phyloP scores from a whole-genome alignment of 2,329 filamentous ascomycete genomes.

The Fusarium nodosum region DNA sequence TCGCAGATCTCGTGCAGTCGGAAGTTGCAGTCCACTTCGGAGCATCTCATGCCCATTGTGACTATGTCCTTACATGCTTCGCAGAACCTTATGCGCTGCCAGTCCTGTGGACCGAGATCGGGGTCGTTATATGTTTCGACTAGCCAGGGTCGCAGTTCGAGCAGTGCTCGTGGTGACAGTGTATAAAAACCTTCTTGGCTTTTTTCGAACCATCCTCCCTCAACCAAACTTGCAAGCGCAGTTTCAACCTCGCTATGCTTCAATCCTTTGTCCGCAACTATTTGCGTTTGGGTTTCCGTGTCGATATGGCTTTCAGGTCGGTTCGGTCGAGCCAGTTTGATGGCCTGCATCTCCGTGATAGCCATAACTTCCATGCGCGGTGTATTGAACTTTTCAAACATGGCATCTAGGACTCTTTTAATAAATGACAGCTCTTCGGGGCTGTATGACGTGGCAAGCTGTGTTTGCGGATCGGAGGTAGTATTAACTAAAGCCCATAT shows the following conservation, averaged over 20 bases:
- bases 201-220: constrained; percentile 87
- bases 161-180: constrained; percentile 80
- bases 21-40: constrained; percentile 74
- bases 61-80: constrained; percentile 91
- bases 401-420: constrained; percentile 86
- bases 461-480: constrained; percentile 85
- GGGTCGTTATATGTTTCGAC: constrained; percentile 90
- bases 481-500: constrained; percentile 90
- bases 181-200: constrained; percentile 79
- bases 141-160: constrained; percentile 89
- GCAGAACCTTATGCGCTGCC: constrained; percentile 86
- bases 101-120: constrained; percentile 69
- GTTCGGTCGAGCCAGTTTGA: constrained; percentile 73
- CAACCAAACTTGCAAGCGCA: constrained; percentile 76
- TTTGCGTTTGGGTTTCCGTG: constrained; percentile 54
- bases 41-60: constrained; percentile 84
- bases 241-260: constrained; percentile 83
- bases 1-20: constrained; percentile 84
- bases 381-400: constrained; percentile 92
- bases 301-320: constrained; percentile 53
- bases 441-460: constrained; percentile 84
- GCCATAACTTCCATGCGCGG: constrained; percentile 85
- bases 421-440: constrained; percentile 91
- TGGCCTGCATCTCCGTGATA: constrained; percentile 82
- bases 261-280: constrained; percentile 67